Percentiles rank a stretch among this genome's conserved stretches.
These are phyloP conservation scores for Ustilago xerochloae DNA, from an alignment of 1,284 basidiomycete species.

Conservation along the genomic window DNA sequence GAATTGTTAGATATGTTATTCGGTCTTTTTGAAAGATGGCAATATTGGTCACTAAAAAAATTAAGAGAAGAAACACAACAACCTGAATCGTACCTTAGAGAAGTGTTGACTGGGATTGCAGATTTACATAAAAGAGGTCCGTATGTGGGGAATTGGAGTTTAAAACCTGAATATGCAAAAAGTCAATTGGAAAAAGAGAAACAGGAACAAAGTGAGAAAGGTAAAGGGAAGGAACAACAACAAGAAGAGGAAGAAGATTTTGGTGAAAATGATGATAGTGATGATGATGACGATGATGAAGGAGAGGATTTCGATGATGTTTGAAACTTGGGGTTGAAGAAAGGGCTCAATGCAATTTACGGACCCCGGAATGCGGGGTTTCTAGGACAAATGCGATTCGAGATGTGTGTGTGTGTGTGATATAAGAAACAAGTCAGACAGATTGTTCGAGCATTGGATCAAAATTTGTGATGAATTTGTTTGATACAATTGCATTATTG, in stretches of 20 bases:
- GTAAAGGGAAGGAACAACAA: not conserved
- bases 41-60: slow-evolving; percentile 84
- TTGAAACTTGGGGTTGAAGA: not conserved
- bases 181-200: slow-evolving; percentile 7
- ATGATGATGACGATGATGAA: slow-evolving; percentile 37
- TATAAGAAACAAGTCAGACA: too few relatives aligned
- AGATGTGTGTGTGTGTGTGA: too few relatives aligned
- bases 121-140: slow-evolving; percentile 80
- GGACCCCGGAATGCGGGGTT: too few relatives aligned
- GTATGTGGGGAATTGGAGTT: slow-evolving; percentile 71
- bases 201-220: slow-evolving; percentile 3
- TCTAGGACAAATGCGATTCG: too few relatives aligned
- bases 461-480: too few relatives aligned
- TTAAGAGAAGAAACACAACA: slow-evolving; percentile 86
- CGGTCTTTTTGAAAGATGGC: slow-evolving; percentile 79
- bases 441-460: too few relatives aligned
- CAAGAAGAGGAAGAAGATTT: slow-evolving; percentile 34
- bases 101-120: slow-evolving; percentile 84
- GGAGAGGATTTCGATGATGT: slow-evolving; percentile 48
- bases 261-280: slow-evolving; percentile 35
- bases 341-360: too few relatives aligned
- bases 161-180: slow-evolving; percentile 60
- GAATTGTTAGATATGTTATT: slow-evolving; percentile 90
- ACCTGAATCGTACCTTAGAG: slow-evolving; percentile 89
- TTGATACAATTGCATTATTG: too few relatives aligned